These are phyloP conservation scores for Tetradesmus obliquus DNA, from an alignment of 139 green algal species.

Conservation along the genomic window DNA sequence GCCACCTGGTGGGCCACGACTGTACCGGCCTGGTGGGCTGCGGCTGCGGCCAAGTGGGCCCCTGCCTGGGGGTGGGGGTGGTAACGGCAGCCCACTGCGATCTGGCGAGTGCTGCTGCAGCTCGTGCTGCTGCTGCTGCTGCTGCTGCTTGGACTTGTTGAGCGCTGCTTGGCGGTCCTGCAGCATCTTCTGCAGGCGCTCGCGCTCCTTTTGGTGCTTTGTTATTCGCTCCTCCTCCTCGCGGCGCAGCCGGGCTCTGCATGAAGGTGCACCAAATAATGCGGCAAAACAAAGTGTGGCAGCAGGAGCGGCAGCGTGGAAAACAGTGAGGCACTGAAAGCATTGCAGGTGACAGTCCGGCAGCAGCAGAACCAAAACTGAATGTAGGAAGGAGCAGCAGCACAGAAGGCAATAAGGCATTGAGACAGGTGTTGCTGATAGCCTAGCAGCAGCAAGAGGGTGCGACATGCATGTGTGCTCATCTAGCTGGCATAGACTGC, in stretches of 20 bases:
- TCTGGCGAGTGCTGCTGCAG: constrained; percentile 8
- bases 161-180: constrained; percentile 39
- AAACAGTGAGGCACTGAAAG: neutral
- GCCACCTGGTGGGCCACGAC: neutral
- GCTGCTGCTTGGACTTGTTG: constrained; percentile 34
- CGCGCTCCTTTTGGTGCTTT: constrained; percentile 38
- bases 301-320: neutral
- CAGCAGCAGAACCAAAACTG: neutral
- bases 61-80: constrained; percentile 24
- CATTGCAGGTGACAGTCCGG: neutral
- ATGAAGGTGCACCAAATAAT: neutral
- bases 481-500: too few species aligned
- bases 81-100: neutral
- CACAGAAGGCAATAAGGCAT: neutral
- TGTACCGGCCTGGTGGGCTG: neutral
- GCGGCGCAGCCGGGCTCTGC: neutral
- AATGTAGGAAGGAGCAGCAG: neutral
- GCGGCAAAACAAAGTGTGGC: neutral
- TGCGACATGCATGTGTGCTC: too few species aligned
- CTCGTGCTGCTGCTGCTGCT: constrained; percentile 34
- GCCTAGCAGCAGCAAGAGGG: too few species aligned
- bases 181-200: constrained; percentile 45
- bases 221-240: constrained; percentile 30
- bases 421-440: too few species aligned
- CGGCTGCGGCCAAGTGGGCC: neutral